Percentiles rank a stretch among this genome's conserved stretches.
Evolutionary conservation across 2,329 filamentous ascomycete species (phyloP).

Genomic region (Fusarium sublunatum): DNA sequence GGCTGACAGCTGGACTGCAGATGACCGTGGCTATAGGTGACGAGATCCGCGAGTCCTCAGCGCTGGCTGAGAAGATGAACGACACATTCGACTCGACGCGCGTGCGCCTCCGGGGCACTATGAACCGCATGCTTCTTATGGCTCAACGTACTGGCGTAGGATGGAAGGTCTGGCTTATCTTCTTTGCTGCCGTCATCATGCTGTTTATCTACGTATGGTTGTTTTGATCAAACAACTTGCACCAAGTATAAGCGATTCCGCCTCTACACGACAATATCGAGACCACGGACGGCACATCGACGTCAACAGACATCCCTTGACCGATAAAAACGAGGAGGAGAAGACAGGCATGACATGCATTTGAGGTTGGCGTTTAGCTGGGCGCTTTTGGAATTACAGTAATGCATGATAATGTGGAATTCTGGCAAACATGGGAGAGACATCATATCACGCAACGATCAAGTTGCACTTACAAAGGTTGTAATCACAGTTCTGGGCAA

Average conservation of each 20-base stretch:
- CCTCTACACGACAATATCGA: neutral
- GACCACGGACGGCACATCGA: neutral
- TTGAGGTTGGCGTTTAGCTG: constrained; percentile 42
- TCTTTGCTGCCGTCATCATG: constrained; percentile 84
- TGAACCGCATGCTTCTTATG: constrained; percentile 98
- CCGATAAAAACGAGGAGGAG: constrained; percentile 4
- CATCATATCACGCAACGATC: constrained; percentile 29
- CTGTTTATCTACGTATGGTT: constrained; percentile 95
- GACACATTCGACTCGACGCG: constrained; percentile 90
- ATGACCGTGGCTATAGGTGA: constrained; percentile 94
- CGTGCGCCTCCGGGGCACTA: constrained; percentile 84
- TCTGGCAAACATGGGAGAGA: constrained; percentile 21
- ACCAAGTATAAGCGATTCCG: neutral
- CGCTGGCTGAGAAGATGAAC: constrained; percentile 94
- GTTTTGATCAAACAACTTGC: constrained; percentile 64
- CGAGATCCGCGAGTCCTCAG: constrained; percentile 90
- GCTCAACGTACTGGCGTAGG: constrained; percentile 92
- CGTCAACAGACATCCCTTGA: neutral
- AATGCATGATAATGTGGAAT: constrained; percentile 29
- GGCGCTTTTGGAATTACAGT: constrained; percentile 29
- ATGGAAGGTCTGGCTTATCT: constrained; percentile 93
- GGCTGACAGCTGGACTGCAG: constrained; percentile 55
- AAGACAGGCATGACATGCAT: constrained; percentile 34
- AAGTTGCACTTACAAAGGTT: constrained; percentile 37
- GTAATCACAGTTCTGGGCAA: constrained; percentile 33